These are phyloP conservation scores for Tieghemiomyces parasiticus DNA, from an alignment of 192 early-diverging fungal genomes.

Conservation along the genomic window DNA sequence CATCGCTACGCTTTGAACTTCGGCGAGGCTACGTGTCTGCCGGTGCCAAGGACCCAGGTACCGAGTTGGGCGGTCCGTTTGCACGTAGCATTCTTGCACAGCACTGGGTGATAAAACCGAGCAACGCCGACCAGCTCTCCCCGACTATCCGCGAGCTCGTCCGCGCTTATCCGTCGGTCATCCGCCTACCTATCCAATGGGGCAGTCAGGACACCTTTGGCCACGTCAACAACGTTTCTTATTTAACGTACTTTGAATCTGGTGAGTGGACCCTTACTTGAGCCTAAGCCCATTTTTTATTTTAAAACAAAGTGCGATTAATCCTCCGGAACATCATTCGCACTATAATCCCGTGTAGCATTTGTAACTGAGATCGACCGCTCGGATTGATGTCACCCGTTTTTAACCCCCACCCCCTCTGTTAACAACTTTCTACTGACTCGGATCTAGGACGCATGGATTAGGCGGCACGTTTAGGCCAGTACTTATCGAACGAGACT, in stretches of 20 bases:
- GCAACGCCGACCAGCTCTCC: not conserved
- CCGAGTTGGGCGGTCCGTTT: not conserved
- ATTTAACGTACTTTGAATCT: slow-evolving; percentile 22
- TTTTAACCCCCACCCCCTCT: not conserved
- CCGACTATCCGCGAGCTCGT: not conserved
- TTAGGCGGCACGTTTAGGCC: slow-evolving; percentile 12
- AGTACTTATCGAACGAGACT: not conserved
- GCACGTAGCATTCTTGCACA: not conserved
- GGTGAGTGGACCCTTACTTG: slow-evolving; percentile 13
- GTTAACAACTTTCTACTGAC: not conserved
- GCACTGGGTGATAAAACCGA: not conserved
- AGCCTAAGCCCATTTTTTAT: not conserved
- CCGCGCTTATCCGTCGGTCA: slow-evolving; percentile 4
- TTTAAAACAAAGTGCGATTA: not conserved
- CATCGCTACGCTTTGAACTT: not conserved
- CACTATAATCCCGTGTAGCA: not conserved
- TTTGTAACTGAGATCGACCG: not conserved
- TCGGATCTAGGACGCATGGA: slow-evolving; percentile 14
- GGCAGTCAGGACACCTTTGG: slow-evolving; percentile 19
- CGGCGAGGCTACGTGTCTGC: not conserved
- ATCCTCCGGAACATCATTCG: not conserved
- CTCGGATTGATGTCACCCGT: not conserved
- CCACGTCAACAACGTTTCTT: slow-evolving; percentile 30
- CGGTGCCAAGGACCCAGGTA: not conserved
- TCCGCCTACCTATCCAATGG: slow-evolving; percentile 7